Percentiles rank a stretch among this genome's conserved stretches.
Evolutionary conservation across 805 yeast species (phyloP).

Genomic region (Suhomyces vadensis): DNA sequence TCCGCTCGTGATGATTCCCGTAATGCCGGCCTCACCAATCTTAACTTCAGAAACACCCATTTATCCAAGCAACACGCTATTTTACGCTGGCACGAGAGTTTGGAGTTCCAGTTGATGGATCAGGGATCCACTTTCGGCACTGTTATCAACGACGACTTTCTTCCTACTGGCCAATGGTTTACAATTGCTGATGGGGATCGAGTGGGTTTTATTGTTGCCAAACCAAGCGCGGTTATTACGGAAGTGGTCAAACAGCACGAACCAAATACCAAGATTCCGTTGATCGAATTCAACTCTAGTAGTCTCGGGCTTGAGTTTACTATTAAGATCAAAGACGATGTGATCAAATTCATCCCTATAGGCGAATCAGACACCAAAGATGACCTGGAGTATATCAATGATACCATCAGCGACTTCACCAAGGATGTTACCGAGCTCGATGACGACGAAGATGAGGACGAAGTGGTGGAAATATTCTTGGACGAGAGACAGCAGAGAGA

Average conservation of each 20-base stretch:
- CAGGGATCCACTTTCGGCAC: conserved; percentile 42
- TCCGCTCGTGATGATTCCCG: conserved; percentile 30
- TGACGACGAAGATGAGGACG: conserved; percentile 8
- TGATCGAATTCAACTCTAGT: conserved; percentile 23
- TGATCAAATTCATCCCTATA: conserved; percentile 17
- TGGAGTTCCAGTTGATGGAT: conserved; percentile 29
- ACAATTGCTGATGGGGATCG: conserved; percentile 25
- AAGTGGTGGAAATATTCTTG: background rate
- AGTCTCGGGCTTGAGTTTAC: conserved; percentile 22
- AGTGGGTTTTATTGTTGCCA: conserved; percentile 37
- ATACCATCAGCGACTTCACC: conserved; percentile 6
- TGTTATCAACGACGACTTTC: conserved; percentile 25
- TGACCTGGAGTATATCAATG: conserved; percentile 9
- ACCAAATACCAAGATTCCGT: conserved; percentile 20
- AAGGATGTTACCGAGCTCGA: conserved; percentile 2
- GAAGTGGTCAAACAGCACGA: conserved; percentile 11
- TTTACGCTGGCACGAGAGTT: conserved; percentile 17
- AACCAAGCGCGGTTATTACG: conserved; percentile 27
- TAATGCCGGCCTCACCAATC: conserved; percentile 27
- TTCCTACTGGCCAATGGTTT: conserved; percentile 8
- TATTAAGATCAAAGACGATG: conserved; percentile 14
- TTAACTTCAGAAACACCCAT: conserved; percentile 35
- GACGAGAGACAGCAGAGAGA: too few relatives aligned
- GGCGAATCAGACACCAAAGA: conserved; percentile 10
- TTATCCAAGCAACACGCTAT: conserved; percentile 41